phyloP scores from a whole-genome alignment of 2,329 filamentous ascomycete genomes.

The Orbilia brochopaga region DNA sequence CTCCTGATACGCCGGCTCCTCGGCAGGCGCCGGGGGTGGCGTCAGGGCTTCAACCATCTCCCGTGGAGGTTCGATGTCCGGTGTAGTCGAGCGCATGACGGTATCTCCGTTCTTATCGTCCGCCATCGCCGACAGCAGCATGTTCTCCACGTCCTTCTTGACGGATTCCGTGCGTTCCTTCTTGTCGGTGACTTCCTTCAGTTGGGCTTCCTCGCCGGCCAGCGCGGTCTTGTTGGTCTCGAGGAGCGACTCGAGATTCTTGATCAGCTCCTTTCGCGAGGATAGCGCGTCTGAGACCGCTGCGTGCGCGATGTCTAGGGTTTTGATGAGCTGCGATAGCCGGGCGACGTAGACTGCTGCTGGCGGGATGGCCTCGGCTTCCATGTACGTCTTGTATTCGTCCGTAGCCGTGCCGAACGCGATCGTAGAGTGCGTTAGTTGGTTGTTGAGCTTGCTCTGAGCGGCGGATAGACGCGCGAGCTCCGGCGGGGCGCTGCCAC shows the following conservation, averaged over 20 bases:
- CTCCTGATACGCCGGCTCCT: conserved; percentile 57
- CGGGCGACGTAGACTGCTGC: conserved; percentile 90
- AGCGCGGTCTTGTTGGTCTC: conserved; percentile 74
- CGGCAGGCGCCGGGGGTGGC: conserved; percentile 68
- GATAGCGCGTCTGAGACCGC: conserved; percentile 89
- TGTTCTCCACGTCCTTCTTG: conserved; percentile 87
- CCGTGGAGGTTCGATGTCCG: conserved; percentile 65
- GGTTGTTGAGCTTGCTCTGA: conserved; percentile 76
- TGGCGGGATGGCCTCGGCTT: conserved; percentile 73
- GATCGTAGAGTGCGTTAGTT: conserved; percentile 70
- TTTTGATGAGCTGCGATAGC: conserved; percentile 86
- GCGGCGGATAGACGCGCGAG: conserved; percentile 75
- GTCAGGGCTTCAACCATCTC: conserved; percentile 87
- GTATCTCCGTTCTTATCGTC: conserved; percentile 64
- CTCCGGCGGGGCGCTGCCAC: conserved; percentile 72
- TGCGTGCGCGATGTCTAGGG: conserved; percentile 82
- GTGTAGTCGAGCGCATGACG: conserved; percentile 59
- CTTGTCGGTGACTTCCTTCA: conserved; percentile 69
- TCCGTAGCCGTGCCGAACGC: conserved; percentile 73
- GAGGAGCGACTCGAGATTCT: conserved; percentile 80
- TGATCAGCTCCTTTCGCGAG: conserved; percentile 77
- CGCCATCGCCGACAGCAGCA: conserved; percentile 83
- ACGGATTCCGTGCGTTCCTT: conserved; percentile 77
- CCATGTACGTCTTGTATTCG: conserved; percentile 84
- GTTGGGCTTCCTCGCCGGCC: conserved; percentile 70